Conservation (phyloP, 2,329 filamentous ascomycete species). For the Tolypocladium sp. region DNA sequence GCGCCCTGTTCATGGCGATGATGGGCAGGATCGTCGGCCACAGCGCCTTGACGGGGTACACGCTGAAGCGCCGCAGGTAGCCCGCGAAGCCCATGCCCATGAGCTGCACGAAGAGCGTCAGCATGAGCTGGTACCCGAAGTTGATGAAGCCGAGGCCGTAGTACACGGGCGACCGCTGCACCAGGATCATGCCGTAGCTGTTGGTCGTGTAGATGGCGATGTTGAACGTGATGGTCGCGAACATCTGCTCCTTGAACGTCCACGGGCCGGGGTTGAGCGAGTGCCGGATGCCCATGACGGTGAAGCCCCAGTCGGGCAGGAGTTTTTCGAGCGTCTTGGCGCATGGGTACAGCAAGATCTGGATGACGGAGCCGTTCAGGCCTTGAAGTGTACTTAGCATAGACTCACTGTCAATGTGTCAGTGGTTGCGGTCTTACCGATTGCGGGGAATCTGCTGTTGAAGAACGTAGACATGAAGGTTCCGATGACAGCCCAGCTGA, state of each 20-base stretch:
- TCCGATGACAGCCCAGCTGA: slow-evolving; percentile 8
- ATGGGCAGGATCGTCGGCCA: slow-evolving; percentile 42
- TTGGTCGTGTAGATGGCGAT: slow-evolving; percentile 35
- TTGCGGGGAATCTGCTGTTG: slow-evolving; percentile 28
- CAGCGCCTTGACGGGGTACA: slow-evolving; percentile 40
- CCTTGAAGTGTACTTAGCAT: slow-evolving; percentile 8
- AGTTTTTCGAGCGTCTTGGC: slow-evolving; percentile 31
- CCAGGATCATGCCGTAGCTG: slow-evolving; percentile 37
- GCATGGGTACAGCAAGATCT: slow-evolving; percentile 37
- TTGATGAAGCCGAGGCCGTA: slow-evolving; percentile 29
- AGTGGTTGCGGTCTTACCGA: slow-evolving; percentile 7
- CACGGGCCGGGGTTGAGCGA: slow-evolving; percentile 45
- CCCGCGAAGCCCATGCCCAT: slow-evolving; percentile 48
- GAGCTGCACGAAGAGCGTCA: slow-evolving; percentile 37
- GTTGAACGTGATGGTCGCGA: slow-evolving; percentile 51
- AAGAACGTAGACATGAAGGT: slow-evolving; percentile 30
- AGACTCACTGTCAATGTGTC: not conserved
- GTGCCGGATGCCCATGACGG: slow-evolving; percentile 28
- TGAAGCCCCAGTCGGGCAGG: slow-evolving; percentile 36
- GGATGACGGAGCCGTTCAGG: slow-evolving; percentile 26
- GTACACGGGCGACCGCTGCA: slow-evolving; percentile 34
- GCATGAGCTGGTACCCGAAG: slow-evolving; percentile 36
- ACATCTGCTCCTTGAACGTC: slow-evolving; percentile 50
- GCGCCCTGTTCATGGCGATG: slow-evolving; percentile 36
- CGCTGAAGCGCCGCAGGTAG: slow-evolving; percentile 36